Evolutionary conservation across 768 basidiomycete species (phyloP).

Genomic region (Collybia sp.): DNA sequence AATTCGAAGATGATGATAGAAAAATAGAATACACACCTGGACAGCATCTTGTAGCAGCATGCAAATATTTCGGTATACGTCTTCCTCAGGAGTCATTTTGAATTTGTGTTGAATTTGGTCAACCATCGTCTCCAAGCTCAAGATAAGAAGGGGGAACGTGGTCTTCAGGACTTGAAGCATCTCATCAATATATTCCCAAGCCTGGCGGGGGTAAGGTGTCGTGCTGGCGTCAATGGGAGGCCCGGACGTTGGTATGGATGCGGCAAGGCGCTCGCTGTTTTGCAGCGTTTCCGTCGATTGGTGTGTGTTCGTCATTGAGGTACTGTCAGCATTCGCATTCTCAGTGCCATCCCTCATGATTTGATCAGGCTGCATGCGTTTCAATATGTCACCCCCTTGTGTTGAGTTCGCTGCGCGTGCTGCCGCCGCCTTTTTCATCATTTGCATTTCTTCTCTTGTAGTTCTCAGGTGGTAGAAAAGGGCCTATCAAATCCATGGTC

Average conservation of each 20-base stretch:
- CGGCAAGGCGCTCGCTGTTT: constrained; percentile 9
- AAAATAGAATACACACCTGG: constrained; percentile 42
- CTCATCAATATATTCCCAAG: constrained; percentile 91
- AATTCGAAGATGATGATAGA: background rate
- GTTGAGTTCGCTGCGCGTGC: constrained; percentile 26
- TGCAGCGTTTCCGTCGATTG: constrained; percentile 10
- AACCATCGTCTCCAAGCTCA: constrained; percentile 95
- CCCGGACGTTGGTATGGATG: constrained; percentile 3
- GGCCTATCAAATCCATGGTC: constrained; percentile 46
- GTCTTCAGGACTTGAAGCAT: constrained; percentile 93
- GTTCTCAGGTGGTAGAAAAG: constrained; percentile 95
- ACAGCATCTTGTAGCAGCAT: constrained; percentile 87
- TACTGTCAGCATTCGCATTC: constrained; percentile 14
- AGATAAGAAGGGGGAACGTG: constrained; percentile 88
- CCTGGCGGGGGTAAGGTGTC: constrained; percentile 45
- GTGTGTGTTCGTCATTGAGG: constrained; percentile 10
- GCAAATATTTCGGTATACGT: constrained; percentile 86
- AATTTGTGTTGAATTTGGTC: constrained; percentile 91
- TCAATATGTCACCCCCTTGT: constrained; percentile 23
- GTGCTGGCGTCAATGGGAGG: constrained; percentile 19
- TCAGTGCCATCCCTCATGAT: constrained; percentile 18
- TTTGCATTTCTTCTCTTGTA: constrained; percentile 38
- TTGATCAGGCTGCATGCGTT: constrained; percentile 21
- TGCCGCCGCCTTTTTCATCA: constrained; percentile 34
- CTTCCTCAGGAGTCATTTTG: constrained; percentile 87